Percentiles rank a stretch among this genome's conserved stretches.
Conservation (phyloP, 1,284 basidiomycete genomes). For the Heimioporus retisporus region DNA sequence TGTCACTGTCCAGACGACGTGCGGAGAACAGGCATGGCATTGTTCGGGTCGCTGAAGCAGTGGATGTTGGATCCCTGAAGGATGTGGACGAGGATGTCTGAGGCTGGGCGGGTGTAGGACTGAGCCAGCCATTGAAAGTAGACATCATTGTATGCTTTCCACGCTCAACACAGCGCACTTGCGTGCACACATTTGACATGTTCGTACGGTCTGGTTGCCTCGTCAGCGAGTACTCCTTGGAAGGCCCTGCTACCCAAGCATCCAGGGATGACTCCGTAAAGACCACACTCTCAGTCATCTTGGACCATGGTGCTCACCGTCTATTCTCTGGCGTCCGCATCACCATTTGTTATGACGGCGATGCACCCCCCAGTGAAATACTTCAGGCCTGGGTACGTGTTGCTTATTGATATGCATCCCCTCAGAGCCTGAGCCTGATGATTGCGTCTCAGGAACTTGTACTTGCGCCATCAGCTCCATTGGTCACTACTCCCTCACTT, state of each 20-base stretch:
- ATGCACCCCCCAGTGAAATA: too few relatives aligned
- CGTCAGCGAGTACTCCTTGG: neutral
- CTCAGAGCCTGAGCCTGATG: too few relatives aligned
- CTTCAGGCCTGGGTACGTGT: too few relatives aligned
- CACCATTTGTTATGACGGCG: neutral
- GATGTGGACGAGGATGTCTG: constrained; percentile 48
- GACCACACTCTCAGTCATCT: neutral
- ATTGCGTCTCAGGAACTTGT: neutral
- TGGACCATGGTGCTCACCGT: neutral
- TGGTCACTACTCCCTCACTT: neutral
- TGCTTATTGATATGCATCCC: too few relatives aligned
- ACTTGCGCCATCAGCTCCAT: neutral
- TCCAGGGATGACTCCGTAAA: neutral
- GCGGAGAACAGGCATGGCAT: neutral
- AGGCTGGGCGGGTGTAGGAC: constrained; percentile 14
- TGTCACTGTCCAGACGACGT: too few relatives aligned
- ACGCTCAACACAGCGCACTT: neutral
- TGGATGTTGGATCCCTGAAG: constrained; percentile 56
- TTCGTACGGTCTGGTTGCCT: neutral
- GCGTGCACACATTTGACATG: neutral
- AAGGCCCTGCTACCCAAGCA: neutral
- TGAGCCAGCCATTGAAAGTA: too few relatives aligned
- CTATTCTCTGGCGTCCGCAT: neutral
- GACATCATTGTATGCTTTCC: neutral
- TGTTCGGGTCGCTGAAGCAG: constrained; percentile 62